A percentile compares a stretch with the other conserved stretches of the same genome.
Conservation (phyloP, 2,329 filamentous ascomycete species). For the Hymenoscyphus salicellus region DNA sequence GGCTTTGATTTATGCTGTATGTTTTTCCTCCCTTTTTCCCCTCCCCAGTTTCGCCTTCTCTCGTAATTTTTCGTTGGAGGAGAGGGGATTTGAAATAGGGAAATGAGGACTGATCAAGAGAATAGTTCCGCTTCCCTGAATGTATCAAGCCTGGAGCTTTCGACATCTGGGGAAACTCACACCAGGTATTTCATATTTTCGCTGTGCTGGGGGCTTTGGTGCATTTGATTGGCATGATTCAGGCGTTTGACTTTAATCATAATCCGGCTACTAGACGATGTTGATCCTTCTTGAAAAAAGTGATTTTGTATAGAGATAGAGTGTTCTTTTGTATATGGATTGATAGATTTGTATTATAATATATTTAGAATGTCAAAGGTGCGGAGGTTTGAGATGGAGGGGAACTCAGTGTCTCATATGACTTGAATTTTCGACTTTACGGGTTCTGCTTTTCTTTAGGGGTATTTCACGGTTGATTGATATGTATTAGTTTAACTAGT, state of each 20-base stretch:
- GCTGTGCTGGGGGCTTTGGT: constrained; percentile 43
- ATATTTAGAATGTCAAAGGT: too few relatives aligned
- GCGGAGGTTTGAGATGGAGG: too few relatives aligned
- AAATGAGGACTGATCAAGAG: neutral
- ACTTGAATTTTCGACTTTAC: too few relatives aligned
- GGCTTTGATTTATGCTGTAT: constrained; percentile 41
- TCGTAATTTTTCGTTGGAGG: too few relatives aligned
- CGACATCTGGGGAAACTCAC: constrained; percentile 45
- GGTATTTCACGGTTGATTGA: too few relatives aligned
- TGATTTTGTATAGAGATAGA: neutral
- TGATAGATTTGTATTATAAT: too few relatives aligned
- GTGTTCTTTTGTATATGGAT: neutral
- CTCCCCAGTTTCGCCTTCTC: too few relatives aligned
- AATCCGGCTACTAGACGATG: constrained; percentile 17
- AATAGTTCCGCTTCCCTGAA: constrained; percentile 45
- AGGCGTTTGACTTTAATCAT: constrained; percentile 28
- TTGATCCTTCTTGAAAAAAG: neutral
- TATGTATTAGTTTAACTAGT: too few relatives aligned
- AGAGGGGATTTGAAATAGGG: too few relatives aligned
- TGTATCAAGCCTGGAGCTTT: constrained; percentile 42
- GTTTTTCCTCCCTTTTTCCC: constrained; percentile 20
- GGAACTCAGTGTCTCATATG: too few relatives aligned
- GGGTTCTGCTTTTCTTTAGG: too few relatives aligned
- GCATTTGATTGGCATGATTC: constrained; percentile 40
- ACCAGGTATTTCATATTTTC: constrained; percentile 47